phyloP scores from a whole-genome alignment of 192 early-diverging fungal species.

The Allomyces macrogynus region DNA sequence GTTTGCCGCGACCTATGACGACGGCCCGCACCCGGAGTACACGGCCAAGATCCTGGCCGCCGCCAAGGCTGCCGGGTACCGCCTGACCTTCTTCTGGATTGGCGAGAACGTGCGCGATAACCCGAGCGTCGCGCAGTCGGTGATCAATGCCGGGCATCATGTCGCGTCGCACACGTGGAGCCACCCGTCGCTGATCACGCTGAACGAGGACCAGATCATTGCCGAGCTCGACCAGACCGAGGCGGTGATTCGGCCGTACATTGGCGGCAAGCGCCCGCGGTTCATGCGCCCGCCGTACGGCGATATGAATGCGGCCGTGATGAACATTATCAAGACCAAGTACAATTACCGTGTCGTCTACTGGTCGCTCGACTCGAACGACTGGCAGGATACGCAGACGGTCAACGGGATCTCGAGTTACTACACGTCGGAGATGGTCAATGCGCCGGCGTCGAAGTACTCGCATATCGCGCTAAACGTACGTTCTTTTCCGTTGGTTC shows the following conservation, averaged over 20 bases:
- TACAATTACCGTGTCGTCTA: too few species aligned
- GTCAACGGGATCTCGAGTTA: too few species aligned
- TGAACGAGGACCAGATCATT: constrained; percentile 23
- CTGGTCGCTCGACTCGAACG: too few species aligned
- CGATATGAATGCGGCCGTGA: too few species aligned
- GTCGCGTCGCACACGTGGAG: constrained; percentile 43
- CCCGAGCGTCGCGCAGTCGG: constrained; percentile 20
- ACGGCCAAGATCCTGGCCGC: constrained; percentile 19
- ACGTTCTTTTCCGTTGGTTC: too few species aligned
- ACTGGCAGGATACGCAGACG: too few species aligned
- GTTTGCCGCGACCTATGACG: constrained; percentile 28
- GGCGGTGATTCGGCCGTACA: constrained; percentile 14
- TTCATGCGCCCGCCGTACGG: too few species aligned
- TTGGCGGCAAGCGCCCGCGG: too few species aligned
- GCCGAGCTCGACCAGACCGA: constrained; percentile 38
- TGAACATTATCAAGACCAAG: too few species aligned
- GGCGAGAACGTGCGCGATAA: constrained; percentile 30
- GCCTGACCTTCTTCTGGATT: constrained; percentile 35
- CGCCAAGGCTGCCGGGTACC: constrained; percentile 21
- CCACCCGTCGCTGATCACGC: constrained; percentile 26
- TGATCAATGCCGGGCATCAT: constrained; percentile 31
- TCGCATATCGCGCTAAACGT: too few species aligned
- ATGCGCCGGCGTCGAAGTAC: too few species aligned
- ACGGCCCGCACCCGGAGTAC: constrained; percentile 33
- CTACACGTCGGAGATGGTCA: too few species aligned